These are phyloP conservation scores for Ogataea henricii DNA, from an alignment of 805 yeast species.

Conservation along the genomic window DNA sequence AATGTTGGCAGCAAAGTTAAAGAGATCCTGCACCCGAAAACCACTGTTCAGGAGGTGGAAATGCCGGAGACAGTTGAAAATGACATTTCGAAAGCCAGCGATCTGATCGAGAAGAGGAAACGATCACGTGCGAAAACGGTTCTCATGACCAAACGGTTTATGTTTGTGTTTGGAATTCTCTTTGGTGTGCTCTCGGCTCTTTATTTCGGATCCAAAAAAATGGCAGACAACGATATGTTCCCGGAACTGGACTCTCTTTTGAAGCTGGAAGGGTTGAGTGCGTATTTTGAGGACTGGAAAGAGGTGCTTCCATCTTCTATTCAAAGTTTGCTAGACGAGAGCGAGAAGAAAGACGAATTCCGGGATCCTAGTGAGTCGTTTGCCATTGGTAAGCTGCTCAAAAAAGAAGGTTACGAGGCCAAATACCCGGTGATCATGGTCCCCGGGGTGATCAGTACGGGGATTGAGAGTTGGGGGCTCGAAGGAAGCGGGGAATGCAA, in stretches of 20 bases:
- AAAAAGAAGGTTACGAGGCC: constrained; percentile 47
- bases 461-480: constrained; percentile 91
- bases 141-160: constrained; percentile 48
- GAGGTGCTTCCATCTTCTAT: constrained; percentile 70
- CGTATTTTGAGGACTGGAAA: constrained; percentile 69
- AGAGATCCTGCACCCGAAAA: constrained; percentile 4
- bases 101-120: constrained; percentile 4
- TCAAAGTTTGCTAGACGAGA: constrained; percentile 57
- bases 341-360: constrained; percentile 46
- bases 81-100: constrained; percentile 6
- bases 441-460: constrained; percentile 96
- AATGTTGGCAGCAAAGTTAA: constrained; percentile 8
- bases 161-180: constrained; percentile 70
- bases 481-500: constrained; percentile 80
- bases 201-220: constrained; percentile 53
- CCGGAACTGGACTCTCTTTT: constrained; percentile 52
- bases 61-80: constrained; percentile 2
- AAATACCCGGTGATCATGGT: constrained; percentile 86
- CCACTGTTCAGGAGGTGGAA: constrained; percentile 5
- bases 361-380: constrained; percentile 76
- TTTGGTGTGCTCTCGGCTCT: constrained; percentile 68
- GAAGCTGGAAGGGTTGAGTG: constrained; percentile 58
- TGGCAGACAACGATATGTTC: constrained; percentile 42
- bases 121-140: constrained; percentile 16
- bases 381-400: constrained; percentile 77